Conservation (phyloP, 148 eudicot species). For the Amaranthus cruentus region DNA sequence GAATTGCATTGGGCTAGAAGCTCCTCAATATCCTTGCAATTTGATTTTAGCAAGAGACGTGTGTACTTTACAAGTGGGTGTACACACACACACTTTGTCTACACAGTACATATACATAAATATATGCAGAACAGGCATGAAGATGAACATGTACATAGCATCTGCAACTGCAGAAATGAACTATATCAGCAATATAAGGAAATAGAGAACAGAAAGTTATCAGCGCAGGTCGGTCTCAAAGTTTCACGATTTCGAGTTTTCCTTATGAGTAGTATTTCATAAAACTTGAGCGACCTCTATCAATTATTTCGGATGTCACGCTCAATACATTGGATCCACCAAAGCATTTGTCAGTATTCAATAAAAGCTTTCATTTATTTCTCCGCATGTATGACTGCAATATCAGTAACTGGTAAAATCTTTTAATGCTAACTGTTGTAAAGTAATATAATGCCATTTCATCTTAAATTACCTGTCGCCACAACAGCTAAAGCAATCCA, state of each 20-base stretch:
- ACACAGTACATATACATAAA: no score
- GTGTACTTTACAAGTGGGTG: no score
- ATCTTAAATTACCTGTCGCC: constrained; percentile 15
- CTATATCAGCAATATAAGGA: background rate
- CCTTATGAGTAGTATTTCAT: background rate
- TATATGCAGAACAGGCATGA: no score
- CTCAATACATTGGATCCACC: constrained; percentile 1
- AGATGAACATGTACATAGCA: no score
- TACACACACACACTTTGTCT: no score
- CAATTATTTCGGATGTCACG: background rate
- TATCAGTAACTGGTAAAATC: constrained; percentile 16
- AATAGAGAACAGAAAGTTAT: background rate
- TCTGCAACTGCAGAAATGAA: no score
- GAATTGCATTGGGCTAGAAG: no score
- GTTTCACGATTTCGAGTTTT: background rate
- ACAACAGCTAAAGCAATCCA: constrained; percentile 11
- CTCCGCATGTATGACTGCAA: background rate
- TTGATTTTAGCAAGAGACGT: no score
- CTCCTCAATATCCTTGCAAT: no score
- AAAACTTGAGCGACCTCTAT: background rate
- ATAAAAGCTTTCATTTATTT: background rate
- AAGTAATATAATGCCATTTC: constrained; percentile 17
- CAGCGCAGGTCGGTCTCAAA: background rate
- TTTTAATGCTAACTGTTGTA: constrained; percentile 10
- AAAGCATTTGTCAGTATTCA: constrained; percentile 2